These are phyloP conservation scores for Saprolegnia parasitica DNA, from an alignment of 352 stramenopile genomes.

Conservation along the genomic window DNA sequence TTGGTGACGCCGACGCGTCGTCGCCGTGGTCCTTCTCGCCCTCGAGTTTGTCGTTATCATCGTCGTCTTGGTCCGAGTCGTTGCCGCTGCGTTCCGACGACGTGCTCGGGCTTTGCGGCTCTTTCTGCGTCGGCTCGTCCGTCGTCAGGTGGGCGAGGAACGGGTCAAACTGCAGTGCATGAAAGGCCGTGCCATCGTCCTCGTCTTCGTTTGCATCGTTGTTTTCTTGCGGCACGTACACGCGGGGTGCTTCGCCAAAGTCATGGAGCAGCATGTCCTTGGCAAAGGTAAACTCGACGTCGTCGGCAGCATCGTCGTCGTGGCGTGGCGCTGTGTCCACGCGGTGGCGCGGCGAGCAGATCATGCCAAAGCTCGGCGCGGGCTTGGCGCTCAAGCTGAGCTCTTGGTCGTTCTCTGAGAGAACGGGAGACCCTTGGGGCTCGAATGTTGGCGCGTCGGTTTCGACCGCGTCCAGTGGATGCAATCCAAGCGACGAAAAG, in stretches of 20 bases:
- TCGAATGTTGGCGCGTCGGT: not conserved
- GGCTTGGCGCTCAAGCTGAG: not conserved
- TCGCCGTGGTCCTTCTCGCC: not conserved
- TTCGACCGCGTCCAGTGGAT: not conserved
- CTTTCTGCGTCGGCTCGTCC: not conserved
- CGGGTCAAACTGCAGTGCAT: not conserved
- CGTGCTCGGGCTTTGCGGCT: not conserved
- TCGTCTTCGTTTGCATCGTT: not conserved
- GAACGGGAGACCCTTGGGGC: not conserved
- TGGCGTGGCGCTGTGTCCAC: not conserved
- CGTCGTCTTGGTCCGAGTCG: conserved; percentile 4
- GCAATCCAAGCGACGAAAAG: not conserved
- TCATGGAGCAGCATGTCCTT: conserved; percentile 14
- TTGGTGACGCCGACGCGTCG: not conserved
- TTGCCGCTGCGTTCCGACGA: not conserved
- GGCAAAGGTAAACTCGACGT: conserved; percentile 1
- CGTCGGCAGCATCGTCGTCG: not conserved
- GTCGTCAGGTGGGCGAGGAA: not conserved
- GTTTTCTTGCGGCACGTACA: not conserved
- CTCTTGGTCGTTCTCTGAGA: conserved; percentile 6
- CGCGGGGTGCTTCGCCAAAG: not conserved
- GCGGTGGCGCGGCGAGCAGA: not conserved
- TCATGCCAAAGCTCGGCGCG: not conserved
- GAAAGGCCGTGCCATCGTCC: not conserved
- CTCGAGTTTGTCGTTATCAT: not conserved